A percentile compares a stretch with the other conserved stretches of the same genome.
These are phyloP conservation scores for Amaranthus tricolor DNA, from an alignment of 179 eudicot species.

Conservation along the genomic window DNA sequence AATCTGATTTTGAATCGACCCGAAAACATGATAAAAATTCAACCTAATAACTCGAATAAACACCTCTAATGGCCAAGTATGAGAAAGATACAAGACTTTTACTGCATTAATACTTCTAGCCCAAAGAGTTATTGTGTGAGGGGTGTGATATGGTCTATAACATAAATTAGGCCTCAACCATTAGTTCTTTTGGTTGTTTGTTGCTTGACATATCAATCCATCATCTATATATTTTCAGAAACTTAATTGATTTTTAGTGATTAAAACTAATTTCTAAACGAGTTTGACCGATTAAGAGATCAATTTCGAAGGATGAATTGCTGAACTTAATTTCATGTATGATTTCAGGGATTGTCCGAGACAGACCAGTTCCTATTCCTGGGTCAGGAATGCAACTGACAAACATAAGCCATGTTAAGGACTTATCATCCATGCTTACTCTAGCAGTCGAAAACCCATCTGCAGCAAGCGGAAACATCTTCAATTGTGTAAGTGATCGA, in stretches of 20 bases:
- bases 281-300: neutral
- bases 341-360: conserved; percentile 72
- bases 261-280: neutral
- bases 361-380: conserved; percentile 86
- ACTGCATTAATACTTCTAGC: too few relatives aligned
- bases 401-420: conserved; percentile 80
- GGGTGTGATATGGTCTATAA: too few relatives aligned
- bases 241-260: neutral
- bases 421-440: conserved; percentile 92
- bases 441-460: conserved; percentile 72
- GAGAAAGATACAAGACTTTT: too few relatives aligned
- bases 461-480: conserved; percentile 77
- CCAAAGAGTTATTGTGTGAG: too few relatives aligned
- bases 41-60: too few relatives aligned
- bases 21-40: too few relatives aligned
- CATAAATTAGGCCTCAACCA: too few relatives aligned
- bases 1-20: too few relatives aligned
- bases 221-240: neutral
- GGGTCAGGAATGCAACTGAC: conserved; percentile 97
- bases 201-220: too few relatives aligned
- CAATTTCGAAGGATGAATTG: neutral
- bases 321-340: neutral
- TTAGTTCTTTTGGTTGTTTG: too few relatives aligned
- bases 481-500: conserved; percentile 93
- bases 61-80: too few relatives aligned